Percentiles rank a stretch among this genome's conserved stretches.
These are phyloP conservation scores for Madurella fahalii DNA, from an alignment of 2,329 filamentous ascomycete species.

Conservation along the genomic window DNA sequence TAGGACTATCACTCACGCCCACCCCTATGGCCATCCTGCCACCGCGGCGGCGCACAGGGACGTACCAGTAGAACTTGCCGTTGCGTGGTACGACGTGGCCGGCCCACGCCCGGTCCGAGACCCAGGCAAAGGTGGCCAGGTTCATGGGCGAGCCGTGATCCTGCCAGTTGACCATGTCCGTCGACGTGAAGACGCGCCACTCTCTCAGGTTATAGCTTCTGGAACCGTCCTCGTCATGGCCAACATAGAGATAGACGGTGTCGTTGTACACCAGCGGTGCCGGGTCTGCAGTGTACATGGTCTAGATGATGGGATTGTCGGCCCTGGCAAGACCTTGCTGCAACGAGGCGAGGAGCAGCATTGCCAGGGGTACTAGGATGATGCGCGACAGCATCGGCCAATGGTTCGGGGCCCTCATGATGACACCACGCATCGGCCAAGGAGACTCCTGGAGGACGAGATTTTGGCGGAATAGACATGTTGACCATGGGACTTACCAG, in stretches of 20 bases:
- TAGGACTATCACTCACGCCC: no score
- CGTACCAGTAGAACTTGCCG: conserved; percentile 34
- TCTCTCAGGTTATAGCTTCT: conserved; percentile 30
- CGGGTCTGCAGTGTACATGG: conserved; percentile 24
- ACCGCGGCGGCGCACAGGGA: conserved; percentile 22
- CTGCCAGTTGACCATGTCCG: conserved; percentile 35
- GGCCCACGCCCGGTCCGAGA: conserved; percentile 33
- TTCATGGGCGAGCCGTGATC: conserved; percentile 27
- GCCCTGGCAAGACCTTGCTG: no score
- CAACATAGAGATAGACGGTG: conserved; percentile 30
- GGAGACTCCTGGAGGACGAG: no score
- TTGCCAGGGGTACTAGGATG: no score
- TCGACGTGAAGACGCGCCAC: conserved; percentile 33
- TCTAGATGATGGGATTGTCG: conserved; percentile 20
- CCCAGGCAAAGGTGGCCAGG: conserved; percentile 33
- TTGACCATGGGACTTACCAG: no score
- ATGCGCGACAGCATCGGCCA: no score
- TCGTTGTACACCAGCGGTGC: conserved; percentile 30
- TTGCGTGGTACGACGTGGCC: conserved; percentile 31
- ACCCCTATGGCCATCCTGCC: conserved; percentile 31
- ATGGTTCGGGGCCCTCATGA: no score
- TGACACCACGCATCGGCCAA: no score
- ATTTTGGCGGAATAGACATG: no score
- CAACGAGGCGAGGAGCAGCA: no score
- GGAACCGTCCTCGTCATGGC: conserved; percentile 30